Conservation (phyloP, 345 rosid species). For the Clarkia xantiana region DNA sequence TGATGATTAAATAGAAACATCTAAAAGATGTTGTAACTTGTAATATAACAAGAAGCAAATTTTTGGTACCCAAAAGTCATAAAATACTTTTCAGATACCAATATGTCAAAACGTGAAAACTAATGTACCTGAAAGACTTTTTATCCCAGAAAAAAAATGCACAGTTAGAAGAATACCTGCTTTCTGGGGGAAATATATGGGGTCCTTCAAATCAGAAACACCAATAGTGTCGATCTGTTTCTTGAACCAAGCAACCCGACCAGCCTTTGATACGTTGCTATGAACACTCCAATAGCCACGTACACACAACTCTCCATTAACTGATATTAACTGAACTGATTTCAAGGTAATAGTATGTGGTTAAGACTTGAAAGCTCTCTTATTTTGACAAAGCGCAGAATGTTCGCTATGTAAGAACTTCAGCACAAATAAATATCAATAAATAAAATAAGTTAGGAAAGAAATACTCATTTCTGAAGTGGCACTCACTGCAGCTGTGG, state of each 20-base stretch:
- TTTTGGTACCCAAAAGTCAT: too few species aligned
- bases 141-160: not conserved
- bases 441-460: not conserved
- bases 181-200: slow-evolving; percentile 57
- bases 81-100: too few species aligned
- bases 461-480: not conserved
- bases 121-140: not conserved
- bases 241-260: slow-evolving; percentile 46
- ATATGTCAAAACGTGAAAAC: too few species aligned
- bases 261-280: slow-evolving; percentile 26
- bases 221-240: slow-evolving; percentile 41
- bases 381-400: too few species aligned
- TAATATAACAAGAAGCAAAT: too few species aligned
- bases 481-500: slow-evolving; percentile 49
- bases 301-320: slow-evolving; percentile 47
- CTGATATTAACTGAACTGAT: slow-evolving; percentile 37
- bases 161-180: slow-evolving; percentile 28
- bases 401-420: too few species aligned
- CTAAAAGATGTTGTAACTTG: too few species aligned
- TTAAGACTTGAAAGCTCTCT: too few species aligned
- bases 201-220: slow-evolving; percentile 45
- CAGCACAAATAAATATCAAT: too few species aligned
- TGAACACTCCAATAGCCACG: slow-evolving; percentile 83
- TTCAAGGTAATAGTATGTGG: too few species aligned
- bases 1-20: too few species aligned